Base-by-base conservation (phyloP, 108 stramenopile species). In the Mediolabrus comicus region DNA sequence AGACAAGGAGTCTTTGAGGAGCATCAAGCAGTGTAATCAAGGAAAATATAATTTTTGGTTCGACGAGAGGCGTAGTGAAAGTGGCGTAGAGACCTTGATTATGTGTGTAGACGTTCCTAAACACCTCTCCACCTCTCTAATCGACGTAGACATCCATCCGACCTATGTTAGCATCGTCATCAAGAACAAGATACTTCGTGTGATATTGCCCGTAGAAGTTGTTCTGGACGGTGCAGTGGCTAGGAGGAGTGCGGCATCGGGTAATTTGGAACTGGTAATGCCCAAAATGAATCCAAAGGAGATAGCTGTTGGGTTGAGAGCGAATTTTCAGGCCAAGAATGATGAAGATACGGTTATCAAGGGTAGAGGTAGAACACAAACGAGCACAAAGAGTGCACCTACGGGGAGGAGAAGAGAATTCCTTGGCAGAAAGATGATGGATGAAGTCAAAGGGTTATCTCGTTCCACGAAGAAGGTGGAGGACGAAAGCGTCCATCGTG, bases 141-240 rank as follows among this genome's bases (percentile, higher is more conserved):
- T 96, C 27, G 95, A 96, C 77, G 87, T 94, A 7, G 92, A 96
- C 53, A 85, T 90, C 14, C 92, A 95, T 74, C 95, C 95, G 14
- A 70, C 65, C 16, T 89, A 92, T 66, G 84, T 93, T 46, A 83
- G 80, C 58, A 66, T 96, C 12, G 75, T 96, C 8, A 86, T 92
- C 59, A 94, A 93, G 78, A 82, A 79, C 17, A 96, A 95, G 79
- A 55, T 86, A 25, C 63, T 94, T 28, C 75, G 90, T 17, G 72
- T 94, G 10, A 32, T 54, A 8, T 76, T 91, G 13, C 90, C 93
- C 16, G 72, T 80, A 3, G 92, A 95, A 72, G 90, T 95, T 2
- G 16, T 43, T 16, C 70, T 88, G 1, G 74, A 74, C 9, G 62
- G 67, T 27, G 69, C 74, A 9, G 71, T 67, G 33, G 91, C 91